Evolutionary conservation across 1,284 basidiomycete genomes (phyloP), one percentile per base, ranked within the genome.

Genomic region (Cutaneotrichosporon cyanovorans): DNA sequence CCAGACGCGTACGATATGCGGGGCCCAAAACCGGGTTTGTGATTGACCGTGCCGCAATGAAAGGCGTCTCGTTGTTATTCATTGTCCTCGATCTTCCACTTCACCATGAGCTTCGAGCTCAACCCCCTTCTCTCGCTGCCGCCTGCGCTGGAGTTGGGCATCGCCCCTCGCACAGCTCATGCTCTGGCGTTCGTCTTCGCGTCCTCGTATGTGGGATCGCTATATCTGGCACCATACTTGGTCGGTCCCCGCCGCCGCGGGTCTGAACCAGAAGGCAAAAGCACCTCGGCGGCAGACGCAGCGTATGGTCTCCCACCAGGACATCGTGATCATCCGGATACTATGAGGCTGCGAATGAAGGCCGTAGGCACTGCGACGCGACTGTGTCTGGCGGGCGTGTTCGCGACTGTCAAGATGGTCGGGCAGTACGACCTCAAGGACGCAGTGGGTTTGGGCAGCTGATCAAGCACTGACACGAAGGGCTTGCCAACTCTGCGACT

Each of bases 181-280:
- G 30, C 57, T 16, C 60, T 65, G 12, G 61, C 63, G 21, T 53
- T 69, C 36, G 32, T 68, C 22, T 66, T 75, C 48, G 73, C 74
- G 0, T 50, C 66, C 11, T 57, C 63, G 23, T 76, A 76, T 50
- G 75, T 76, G 22, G 74, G 73, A 5, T 69, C 66, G 4, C 68
- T 76, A 28, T 76, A 76, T 58, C 54, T 75, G 39, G 65, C 70
- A 7, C 32, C 32, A 6, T 34, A 34, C 15, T n/a, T 34, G 6
- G 32, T 34, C 21, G 8, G 25, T 7, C 25, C 20, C 14, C 23
- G 35, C 7, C 21, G 35, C 25, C 68, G 32, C 37, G 55, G 2
- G 56, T 42, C 22, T 51, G 60, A 40, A 32, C 42, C 55, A 2
- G 32, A 55, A 7, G 42, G 23, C 15, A 22, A 5, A 5, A 15